These are phyloP conservation scores for Populus hybrid DNA, from an alignment of 441 rosid genomes.

Conservation along the genomic window DNA sequence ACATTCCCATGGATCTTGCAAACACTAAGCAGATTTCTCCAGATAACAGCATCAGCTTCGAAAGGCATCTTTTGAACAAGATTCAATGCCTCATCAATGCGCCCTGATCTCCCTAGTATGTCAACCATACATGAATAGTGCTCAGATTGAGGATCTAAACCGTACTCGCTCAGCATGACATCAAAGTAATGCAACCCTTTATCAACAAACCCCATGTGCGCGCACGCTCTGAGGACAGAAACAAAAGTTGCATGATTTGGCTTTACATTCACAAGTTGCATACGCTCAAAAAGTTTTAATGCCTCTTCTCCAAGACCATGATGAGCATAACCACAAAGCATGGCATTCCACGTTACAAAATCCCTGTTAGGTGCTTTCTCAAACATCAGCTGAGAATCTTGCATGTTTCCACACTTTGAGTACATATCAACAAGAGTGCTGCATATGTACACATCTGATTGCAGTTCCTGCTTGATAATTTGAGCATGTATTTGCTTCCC, in stretches of 20 bases:
- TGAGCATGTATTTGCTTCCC: constrained; percentile 92
- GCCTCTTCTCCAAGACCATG: constrained; percentile 90
- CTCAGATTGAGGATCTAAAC: constrained; percentile 68
- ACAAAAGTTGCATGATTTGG: constrained; percentile 83
- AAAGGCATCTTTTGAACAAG: constrained; percentile 67
- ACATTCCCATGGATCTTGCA: constrained; percentile 73
- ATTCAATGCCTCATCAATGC: constrained; percentile 47
- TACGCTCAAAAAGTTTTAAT: constrained; percentile 51
- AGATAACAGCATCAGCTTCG: constrained; percentile 71
- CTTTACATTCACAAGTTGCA: constrained; percentile 47
- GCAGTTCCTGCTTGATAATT: constrained; percentile 67
- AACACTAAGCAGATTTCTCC: constrained; percentile 78
- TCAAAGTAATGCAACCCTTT: constrained; percentile 62
- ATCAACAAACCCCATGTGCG: constrained; percentile 68
- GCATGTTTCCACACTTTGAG: constrained; percentile 86
- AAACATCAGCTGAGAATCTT: constrained; percentile 63
- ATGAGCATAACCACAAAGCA: constrained; percentile 84
- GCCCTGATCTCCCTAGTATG: constrained; percentile 77
- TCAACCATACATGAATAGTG: constrained; percentile 93
- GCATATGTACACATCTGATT: constrained; percentile 69
- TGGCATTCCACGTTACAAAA: constrained; percentile 87
- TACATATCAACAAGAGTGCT: constrained; percentile 98
- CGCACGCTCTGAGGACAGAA: constrained; percentile 90
- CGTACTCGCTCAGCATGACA: constrained; percentile 52
- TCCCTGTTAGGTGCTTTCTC: constrained; percentile 62